Percentiles rank a stretch among this genome's conserved stretches.
phyloP scores from a whole-genome alignment of 2,329 filamentous ascomycete genomes.

The Talaromyces verruculosus region DNA sequence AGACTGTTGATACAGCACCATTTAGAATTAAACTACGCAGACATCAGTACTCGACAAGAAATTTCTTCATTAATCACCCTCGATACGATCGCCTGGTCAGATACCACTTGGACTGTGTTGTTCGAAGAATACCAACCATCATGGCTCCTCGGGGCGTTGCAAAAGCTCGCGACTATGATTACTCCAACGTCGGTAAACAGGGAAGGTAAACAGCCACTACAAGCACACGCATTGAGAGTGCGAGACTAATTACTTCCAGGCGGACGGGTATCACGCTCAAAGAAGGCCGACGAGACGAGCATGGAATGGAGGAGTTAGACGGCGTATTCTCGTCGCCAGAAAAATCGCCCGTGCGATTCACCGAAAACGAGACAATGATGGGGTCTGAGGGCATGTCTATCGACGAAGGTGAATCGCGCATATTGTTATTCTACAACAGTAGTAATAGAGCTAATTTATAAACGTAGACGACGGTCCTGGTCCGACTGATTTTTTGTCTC shows the following conservation, averaged over 20 bases:
- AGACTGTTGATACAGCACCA: not conserved
- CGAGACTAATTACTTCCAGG: slow-evolving; percentile 48
- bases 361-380: slow-evolving; percentile 48
- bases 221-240: not conserved
- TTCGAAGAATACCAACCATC: slow-evolving; percentile 9
- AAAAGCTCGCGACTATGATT: slow-evolving; percentile 49
- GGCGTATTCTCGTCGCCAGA: slow-evolving; percentile 85
- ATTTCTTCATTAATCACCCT: too few relatives aligned
- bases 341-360: slow-evolving; percentile 52
- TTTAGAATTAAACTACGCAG: too few relatives aligned
- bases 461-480: slow-evolving; percentile 41
- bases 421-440: not conserved
- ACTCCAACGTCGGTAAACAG: slow-evolving; percentile 49
- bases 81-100: not conserved
- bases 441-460: not conserved
- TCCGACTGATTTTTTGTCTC: slow-evolving; percentile 43
- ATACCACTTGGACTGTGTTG: not conserved
- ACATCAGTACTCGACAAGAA: not conserved
- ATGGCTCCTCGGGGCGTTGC: slow-evolving; percentile 43
- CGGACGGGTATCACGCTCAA: slow-evolving; percentile 85
- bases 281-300: slow-evolving; percentile 81
- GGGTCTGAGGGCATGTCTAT: slow-evolving; percentile 64
- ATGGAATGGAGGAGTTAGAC: slow-evolving; percentile 87
- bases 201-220: slow-evolving; percentile 43
- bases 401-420: slow-evolving; percentile 55